phyloP scores from a whole-genome alignment of 208 protist genomes.

The Trypanosoma conorhini region DNA sequence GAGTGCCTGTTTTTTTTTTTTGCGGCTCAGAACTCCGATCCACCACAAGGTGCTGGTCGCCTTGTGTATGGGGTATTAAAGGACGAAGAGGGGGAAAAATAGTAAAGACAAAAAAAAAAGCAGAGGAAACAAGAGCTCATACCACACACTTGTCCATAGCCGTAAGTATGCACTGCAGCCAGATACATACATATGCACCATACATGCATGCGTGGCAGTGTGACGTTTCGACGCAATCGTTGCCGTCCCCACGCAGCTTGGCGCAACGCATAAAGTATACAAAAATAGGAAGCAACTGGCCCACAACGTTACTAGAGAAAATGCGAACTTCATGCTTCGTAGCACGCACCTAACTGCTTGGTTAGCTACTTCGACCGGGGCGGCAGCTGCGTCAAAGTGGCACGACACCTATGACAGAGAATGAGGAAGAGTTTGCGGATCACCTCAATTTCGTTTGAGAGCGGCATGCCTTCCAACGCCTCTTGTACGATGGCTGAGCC shows the following conservation, averaged over 20 bases:
- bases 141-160: too few relatives aligned
- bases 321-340: neutral
- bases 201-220: neutral
- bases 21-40: neutral
- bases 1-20: neutral
- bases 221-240: neutral
- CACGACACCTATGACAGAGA: slow-evolving; percentile 10
- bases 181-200: too few relatives aligned
- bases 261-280: neutral
- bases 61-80: neutral
- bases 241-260: neutral
- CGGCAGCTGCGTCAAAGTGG: neutral
- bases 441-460: slow-evolving; percentile 12
- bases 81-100: slow-evolving; percentile 1
- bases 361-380: neutral
- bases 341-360: neutral
- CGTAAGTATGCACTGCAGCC: too few relatives aligned
- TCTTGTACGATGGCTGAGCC: slow-evolving; percentile 6
- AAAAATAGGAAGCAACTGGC: too few relatives aligned
- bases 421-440: slow-evolving; percentile 17
- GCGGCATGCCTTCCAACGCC: slow-evolving; percentile 10
- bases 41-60: neutral
- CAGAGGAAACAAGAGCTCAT: neutral
- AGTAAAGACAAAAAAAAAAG: slow-evolving; percentile 1
- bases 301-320: neutral